phyloP scores from a whole-genome alignment of 1,139 yeast genomes.

The Sugiyamaella xylanicola region DNA sequence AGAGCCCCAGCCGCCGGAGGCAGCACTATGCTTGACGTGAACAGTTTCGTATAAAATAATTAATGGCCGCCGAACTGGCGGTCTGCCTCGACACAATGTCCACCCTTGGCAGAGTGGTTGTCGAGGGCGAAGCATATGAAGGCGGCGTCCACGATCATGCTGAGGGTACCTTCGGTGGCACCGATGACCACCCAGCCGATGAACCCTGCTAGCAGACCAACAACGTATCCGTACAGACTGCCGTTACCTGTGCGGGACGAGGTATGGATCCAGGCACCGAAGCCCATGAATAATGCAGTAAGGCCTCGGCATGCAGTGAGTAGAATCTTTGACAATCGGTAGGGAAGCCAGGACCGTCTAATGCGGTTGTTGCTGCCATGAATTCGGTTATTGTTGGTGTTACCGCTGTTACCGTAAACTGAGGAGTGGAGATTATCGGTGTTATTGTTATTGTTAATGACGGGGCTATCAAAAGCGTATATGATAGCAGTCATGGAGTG shows the following conservation, averaged over 20 bases:
- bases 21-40: too few relatives aligned
- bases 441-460: not conserved
- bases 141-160: constrained; percentile 46
- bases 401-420: not conserved
- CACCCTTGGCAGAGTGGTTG: constrained; percentile 34
- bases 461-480: constrained; percentile 20
- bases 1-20: too few relatives aligned
- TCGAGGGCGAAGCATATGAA: constrained; percentile 46
- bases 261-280: constrained; percentile 47
- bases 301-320: constrained; percentile 45
- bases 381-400: not conserved
- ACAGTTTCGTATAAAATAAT: too few relatives aligned
- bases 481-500: constrained; percentile 34
- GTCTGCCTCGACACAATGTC: constrained; percentile 44
- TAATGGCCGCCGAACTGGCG: constrained; percentile 35
- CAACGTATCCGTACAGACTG: constrained; percentile 45
- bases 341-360: constrained; percentile 37
- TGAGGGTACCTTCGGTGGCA: constrained; percentile 47
- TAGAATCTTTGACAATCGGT: constrained; percentile 44
- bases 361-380: constrained; percentile 13
- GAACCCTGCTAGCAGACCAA: constrained; percentile 46
- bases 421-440: not conserved
- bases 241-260: constrained; percentile 39
- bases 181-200: constrained; percentile 50
- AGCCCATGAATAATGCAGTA: constrained; percentile 44